Percentiles rank a stretch among this genome's conserved stretches.
Conservation (phyloP, 345 rosid genomes). For the Brassica juncea region DNA sequence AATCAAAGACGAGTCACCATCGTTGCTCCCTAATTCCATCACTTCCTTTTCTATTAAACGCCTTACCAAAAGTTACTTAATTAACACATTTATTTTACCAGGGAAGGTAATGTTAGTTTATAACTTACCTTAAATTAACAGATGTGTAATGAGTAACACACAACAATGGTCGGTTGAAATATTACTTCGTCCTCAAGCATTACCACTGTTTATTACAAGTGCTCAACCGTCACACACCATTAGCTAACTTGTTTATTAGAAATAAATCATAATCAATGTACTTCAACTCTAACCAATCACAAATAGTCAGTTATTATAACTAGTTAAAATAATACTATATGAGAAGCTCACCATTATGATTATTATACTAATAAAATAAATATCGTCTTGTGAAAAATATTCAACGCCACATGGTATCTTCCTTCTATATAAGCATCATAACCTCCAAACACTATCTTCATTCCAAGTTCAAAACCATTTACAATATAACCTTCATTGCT, state of each 20-base stretch:
- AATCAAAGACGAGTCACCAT: slow-evolving; percentile 32
- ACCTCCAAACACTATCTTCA: slow-evolving; percentile 25
- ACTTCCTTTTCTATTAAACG: slow-evolving; percentile 5
- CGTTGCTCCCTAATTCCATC: slow-evolving; percentile 48
- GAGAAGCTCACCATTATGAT: slow-evolving; percentile 23
- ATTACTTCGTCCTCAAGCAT: not conserved
- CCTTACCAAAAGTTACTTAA: not conserved
- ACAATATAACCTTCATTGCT: slow-evolving; percentile 7
- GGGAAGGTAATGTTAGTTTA: not conserved
- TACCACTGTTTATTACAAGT: not conserved
- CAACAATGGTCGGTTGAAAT: not conserved
- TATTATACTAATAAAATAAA: slow-evolving; percentile 21
- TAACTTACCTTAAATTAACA: not conserved
- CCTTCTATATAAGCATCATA: slow-evolving; percentile 29
- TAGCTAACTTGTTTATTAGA: not conserved
- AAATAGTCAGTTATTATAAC: slow-evolving; percentile 19
- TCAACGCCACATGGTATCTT: slow-evolving; percentile 36
- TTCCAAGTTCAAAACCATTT: slow-evolving; percentile 31
- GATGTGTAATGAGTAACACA: not conserved
- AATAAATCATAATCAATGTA: not conserved
- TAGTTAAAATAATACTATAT: not conserved
- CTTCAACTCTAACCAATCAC: slow-evolving; percentile 33
- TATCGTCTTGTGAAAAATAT: slow-evolving; percentile 21
- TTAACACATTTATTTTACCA: not conserved
- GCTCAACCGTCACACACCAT: slow-evolving; percentile 39